These are phyloP conservation scores for Mycosarcoma mackinlayi DNA, from an alignment of 1,284 basidiomycete genomes.

Conservation along the genomic window DNA sequence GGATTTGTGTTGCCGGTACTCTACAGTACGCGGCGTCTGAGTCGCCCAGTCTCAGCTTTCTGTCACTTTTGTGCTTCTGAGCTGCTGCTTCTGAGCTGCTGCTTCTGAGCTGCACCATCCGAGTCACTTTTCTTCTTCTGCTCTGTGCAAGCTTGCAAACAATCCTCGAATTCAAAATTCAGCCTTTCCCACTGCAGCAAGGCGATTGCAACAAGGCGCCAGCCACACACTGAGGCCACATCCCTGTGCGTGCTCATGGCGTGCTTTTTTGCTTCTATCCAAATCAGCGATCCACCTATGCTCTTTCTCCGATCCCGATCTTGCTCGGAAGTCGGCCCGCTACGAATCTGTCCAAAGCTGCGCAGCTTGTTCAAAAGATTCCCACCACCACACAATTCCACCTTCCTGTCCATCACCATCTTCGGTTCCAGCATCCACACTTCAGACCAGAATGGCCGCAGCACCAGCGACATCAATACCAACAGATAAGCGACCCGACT, in stretches of 20 bases:
- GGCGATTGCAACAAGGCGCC: neutral
- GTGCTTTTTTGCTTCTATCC: slow-evolving; percentile 4
- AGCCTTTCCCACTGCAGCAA: too few relatives aligned
- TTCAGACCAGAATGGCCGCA: slow-evolving; percentile 1
- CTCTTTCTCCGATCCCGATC: neutral
- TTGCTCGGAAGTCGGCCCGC: slow-evolving; percentile 21
- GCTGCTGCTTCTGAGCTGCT: too few relatives aligned
- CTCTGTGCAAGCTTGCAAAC: neutral
- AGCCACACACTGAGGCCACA: neutral
- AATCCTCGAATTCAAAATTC: neutral
- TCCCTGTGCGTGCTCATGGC: too few relatives aligned
- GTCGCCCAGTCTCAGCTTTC: too few relatives aligned
- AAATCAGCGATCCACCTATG: slow-evolving; percentile 1
- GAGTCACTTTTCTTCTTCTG: neutral
- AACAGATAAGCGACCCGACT: slow-evolving; percentile 30
- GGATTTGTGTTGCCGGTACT: neutral
- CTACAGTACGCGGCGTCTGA: neutral
- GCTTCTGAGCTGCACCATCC: neutral
- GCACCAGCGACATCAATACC: slow-evolving; percentile 1
- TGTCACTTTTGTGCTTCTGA: too few relatives aligned
- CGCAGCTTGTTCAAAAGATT: neutral
- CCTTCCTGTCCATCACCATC: neutral
- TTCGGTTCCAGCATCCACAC: neutral
- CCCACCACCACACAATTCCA: neutral
- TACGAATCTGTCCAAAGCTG: slow-evolving; percentile 10